Conservation (phyloP, 306 rosid genomes). For the Pyrus pyrifolia region DNA sequence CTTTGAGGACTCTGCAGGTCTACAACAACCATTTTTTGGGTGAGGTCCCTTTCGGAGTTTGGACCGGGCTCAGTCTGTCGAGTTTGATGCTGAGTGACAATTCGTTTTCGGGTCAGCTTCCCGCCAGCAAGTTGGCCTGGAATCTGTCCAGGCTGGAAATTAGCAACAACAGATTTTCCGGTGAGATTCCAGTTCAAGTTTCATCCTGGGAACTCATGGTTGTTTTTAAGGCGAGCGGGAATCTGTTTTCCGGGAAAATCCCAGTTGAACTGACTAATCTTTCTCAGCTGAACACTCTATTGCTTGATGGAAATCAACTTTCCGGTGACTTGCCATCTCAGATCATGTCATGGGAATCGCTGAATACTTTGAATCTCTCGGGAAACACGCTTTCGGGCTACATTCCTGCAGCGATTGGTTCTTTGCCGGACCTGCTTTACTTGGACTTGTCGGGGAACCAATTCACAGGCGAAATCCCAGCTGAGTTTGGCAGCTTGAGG, state of each 20-base stretch:
- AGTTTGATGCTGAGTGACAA: conserved; percentile 56
- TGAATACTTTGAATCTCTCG: conserved; percentile 50
- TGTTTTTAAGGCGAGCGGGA: conserved; percentile 62
- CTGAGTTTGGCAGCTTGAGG: conserved; percentile 39
- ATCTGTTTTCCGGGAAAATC: conserved; percentile 54
- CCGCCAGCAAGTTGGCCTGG: conserved; percentile 33
- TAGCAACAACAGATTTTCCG: conserved; percentile 59
- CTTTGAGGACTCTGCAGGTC: conserved; percentile 41
- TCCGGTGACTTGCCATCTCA: conserved; percentile 61
- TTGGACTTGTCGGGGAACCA: conserved; percentile 68
- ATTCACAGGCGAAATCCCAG: conserved; percentile 67
- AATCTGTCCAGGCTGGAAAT: conserved; percentile 57
- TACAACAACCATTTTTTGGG: conserved; percentile 53
- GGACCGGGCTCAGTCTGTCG: conserved; percentile 47
- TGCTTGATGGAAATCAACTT: conserved; percentile 56
- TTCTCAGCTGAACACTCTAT: conserved; percentile 35
- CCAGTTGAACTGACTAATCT: conserved; percentile 55
- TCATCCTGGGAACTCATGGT: conserved; percentile 35
- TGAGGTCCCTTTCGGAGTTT: conserved; percentile 56
- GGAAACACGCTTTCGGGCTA: conserved; percentile 59
- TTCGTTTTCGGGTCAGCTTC: conserved; percentile 65
- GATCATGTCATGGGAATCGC: conserved; percentile 54
- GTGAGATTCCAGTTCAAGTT: conserved; percentile 47
- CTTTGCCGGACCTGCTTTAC: conserved; percentile 46
- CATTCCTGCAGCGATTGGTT: conserved; percentile 44